Base-by-base conservation (phyloP, 1,284 basidiomycete species). In the Phlebopus sp. region DNA sequence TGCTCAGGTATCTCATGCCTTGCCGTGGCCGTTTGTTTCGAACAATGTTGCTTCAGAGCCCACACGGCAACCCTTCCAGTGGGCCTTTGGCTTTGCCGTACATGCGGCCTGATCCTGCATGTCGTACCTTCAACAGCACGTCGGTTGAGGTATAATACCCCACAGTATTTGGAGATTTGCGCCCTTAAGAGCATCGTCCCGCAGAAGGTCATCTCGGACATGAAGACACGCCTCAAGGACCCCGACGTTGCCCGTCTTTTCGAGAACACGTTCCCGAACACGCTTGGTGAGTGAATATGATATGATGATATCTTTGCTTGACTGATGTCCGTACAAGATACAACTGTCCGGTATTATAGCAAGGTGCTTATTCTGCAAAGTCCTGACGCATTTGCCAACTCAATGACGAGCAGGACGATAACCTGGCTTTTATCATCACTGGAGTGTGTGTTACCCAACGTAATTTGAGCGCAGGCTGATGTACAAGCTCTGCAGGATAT, bases 191-290 rank as follows among this genome's bases (percentile, higher is more conserved):
- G 14, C 15, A 3, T 32, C 32, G 5, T 32, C 34, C 9, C 23
- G 23, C 42, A 86, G 83, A 75, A 78, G 72, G 83, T 87, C 13
- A 82, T 87, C 37, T 58, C 55, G 23, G 82, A 88, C 57, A 84
- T 89, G 84, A 87, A 79, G 38, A 64, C 69, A 18, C 73, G 82
- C 40, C 66, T 89, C 36, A 86, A 81, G 60, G 84, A 89, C 59
- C 83, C 86, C 1, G 86, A 89, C 57, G 56, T 89, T 46, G 86
- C 86, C 15, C 75, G 83, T 47, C 59, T 89, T 25, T 89, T 89
- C 54, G 86, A 87, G 63, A 89, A 89, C 51, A 81, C 86, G 0
- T 87, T 87, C 58, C 85, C 86, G 2, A 86, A 86, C 55, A 89
- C 86, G 0, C 72, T 89, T 30, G 85, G 85, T 84, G 56, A 46